Evolutionary conservation across 352 stramenopile genomes (phyloP).

Genomic region (Globisporangium paddicum): DNA sequence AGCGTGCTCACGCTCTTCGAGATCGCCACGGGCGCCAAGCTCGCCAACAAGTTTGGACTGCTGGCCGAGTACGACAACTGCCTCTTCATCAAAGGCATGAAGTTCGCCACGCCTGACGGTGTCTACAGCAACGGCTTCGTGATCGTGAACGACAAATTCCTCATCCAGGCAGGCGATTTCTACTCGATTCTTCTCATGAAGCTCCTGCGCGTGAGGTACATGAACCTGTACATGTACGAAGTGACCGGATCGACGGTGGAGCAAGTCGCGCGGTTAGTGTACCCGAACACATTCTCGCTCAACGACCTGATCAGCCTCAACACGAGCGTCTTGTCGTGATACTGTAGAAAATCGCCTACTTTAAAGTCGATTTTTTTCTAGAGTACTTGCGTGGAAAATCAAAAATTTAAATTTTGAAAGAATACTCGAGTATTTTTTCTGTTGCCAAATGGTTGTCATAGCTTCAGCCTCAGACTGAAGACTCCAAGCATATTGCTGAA

Average conservation of each 20-base stretch:
- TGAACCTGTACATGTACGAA: slow-evolving; percentile 12
- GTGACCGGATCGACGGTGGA: slow-evolving; percentile 8
- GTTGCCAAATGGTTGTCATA: too few species aligned
- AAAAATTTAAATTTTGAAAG: too few species aligned
- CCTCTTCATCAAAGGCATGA: slow-evolving; percentile 28
- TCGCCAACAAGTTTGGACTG: slow-evolving; percentile 20
- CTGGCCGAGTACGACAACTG: slow-evolving; percentile 25
- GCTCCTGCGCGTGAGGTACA: not conserved
- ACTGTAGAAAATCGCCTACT: too few species aligned
- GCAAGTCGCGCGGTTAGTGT: slow-evolving; percentile 2
- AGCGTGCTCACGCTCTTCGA: slow-evolving; percentile 23
- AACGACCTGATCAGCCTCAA: not conserved
- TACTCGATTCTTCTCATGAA: slow-evolving; percentile 9
- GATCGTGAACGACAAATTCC: slow-evolving; percentile 5
- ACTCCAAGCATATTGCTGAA: too few species aligned
- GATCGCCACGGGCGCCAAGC: not conserved
- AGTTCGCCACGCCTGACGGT: slow-evolving; percentile 22
- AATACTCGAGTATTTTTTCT: too few species aligned
- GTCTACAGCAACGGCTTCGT: slow-evolving; percentile 15
- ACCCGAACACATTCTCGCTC: slow-evolving; percentile 6
- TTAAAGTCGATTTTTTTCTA: too few species aligned
- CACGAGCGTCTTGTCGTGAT: slow-evolving; percentile 4
- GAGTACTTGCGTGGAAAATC: too few species aligned
- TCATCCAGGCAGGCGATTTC: not conserved
- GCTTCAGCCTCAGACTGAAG: too few species aligned